phyloP scores from a whole-genome alignment of 1,284 basidiomycete species.

The Apiotrichum porosum region DNA sequence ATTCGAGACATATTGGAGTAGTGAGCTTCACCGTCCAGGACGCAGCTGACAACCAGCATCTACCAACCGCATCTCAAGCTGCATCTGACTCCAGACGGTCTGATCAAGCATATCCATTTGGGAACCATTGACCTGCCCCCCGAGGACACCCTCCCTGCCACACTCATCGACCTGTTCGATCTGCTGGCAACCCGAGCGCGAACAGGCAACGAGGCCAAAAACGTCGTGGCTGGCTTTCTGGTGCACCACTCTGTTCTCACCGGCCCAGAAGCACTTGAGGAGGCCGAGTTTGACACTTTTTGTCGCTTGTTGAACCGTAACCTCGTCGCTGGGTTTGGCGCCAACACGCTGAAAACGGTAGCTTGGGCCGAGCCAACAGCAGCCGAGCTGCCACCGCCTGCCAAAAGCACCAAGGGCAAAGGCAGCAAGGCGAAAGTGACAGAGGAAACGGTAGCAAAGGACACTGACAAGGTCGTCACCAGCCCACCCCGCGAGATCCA shows the following conservation, averaged over 20 bases:
- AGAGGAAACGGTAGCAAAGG: neutral
- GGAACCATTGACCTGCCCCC: neutral
- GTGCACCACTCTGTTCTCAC: constrained; percentile 6
- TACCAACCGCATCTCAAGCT: constrained; percentile 24
- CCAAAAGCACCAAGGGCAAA: neutral
- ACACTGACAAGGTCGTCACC: neutral
- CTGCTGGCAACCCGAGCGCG: constrained; percentile 11
- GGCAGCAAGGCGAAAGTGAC: neutral
- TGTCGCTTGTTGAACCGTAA: constrained; percentile 35
- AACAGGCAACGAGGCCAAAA: constrained; percentile 23
- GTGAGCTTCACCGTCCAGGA: constrained; percentile 28
- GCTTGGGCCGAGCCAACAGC: constrained; percentile 21
- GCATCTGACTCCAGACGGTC: constrained; percentile 12
- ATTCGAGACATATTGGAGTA: constrained; percentile 31
- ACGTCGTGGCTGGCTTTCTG: constrained; percentile 20
- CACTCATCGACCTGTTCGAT: constrained; percentile 20
- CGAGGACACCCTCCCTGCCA: neutral
- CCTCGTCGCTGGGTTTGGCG: constrained; percentile 35
- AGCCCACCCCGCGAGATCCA: no score
- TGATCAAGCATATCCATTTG: constrained; percentile 6
- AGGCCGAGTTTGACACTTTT: constrained; percentile 18
- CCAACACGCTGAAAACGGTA: constrained; percentile 23
- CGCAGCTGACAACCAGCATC: constrained; percentile 14
- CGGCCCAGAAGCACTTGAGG: neutral
- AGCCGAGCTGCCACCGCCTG: neutral